These are phyloP conservation scores for Coffea eugenioides DNA, from an alignment of 257 asterid species.

Conservation along the genomic window DNA sequence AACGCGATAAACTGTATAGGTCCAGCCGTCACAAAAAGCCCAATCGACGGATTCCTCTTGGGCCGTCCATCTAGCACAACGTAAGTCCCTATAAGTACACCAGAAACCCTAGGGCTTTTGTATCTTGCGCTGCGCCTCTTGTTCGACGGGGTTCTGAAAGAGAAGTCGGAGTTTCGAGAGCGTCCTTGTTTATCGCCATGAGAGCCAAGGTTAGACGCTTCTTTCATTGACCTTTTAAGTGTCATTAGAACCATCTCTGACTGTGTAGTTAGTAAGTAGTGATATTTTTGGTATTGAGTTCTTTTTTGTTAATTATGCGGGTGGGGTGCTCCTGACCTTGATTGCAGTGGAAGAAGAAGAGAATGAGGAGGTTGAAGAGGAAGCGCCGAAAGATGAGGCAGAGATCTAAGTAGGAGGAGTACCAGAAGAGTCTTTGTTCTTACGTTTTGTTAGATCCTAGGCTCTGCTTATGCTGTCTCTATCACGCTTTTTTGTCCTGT, in stretches of 20 bases:
- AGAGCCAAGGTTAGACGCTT: constrained; percentile 16
- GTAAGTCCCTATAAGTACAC: neutral
- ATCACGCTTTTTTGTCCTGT: neutral
- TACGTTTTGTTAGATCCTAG: neutral
- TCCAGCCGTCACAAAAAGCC: neutral
- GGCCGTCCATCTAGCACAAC: neutral
- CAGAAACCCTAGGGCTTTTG: neutral
- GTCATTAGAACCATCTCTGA: neutral
- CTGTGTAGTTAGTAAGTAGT: neutral
- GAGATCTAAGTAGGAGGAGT: constrained; percentile 27
- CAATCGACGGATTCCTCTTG: neutral
- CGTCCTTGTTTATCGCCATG: neutral
- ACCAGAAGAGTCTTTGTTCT: neutral
- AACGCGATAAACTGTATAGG: too few relatives aligned
- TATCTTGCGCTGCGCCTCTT: neutral
- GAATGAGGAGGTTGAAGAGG: constrained; percentile 38
- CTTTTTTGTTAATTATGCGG: too few relatives aligned
- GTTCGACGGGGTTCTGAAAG: too few relatives aligned
- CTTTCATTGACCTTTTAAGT: neutral
- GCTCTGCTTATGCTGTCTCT: neutral
- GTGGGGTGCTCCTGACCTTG: neutral
- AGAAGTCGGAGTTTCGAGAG: too few relatives aligned
- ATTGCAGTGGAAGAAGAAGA: constrained; percentile 33
- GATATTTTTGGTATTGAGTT: neutral
- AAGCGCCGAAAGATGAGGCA: constrained; percentile 41